phyloP scores from a whole-genome alignment of 73 alveolate genomes.

The Paramecium sonneborni region DNA sequence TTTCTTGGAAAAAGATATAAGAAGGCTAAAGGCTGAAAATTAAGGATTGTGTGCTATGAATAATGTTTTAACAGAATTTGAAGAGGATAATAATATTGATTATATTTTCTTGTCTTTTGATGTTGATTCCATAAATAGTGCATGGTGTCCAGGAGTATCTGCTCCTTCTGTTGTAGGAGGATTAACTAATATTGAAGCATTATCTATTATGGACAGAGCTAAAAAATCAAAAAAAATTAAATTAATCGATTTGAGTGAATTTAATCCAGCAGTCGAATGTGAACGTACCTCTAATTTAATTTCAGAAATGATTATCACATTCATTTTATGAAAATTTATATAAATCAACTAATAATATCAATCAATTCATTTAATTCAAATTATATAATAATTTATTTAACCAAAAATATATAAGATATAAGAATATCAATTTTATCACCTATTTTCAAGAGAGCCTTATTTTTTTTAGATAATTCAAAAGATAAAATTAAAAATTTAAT shows the following conservation, averaged over 20 bases:
- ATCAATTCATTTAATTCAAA: no score
- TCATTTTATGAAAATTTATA: not conserved
- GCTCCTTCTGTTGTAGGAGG: conserved; percentile 71
- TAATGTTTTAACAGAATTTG: not conserved
- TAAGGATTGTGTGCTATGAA: conserved; percentile 52
- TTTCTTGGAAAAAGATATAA: conserved; percentile 65
- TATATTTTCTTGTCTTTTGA: conserved; percentile 65
- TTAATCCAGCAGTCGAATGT: conserved; percentile 72
- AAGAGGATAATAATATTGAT: conserved; percentile 10
- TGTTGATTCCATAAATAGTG: conserved; percentile 59
- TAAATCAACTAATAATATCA: no score
- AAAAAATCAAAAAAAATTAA: conserved; percentile 30
- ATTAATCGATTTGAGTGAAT: conserved; percentile 67
- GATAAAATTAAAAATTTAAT: no score
- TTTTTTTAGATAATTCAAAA: no score
- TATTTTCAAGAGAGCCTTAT: no score
- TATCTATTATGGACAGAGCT: conserved; percentile 40
- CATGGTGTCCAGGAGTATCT: conserved; percentile 71
- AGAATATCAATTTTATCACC: no score
- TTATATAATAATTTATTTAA: no score
- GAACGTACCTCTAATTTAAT: conserved; percentile 62
- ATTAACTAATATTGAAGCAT: conserved; percentile 64
- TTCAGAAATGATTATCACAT: conserved; percentile 28
- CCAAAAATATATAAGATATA: no score
- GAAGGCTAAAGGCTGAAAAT: not conserved